Evolutionary conservation across 768 basidiomycete genomes (phyloP).

Genomic region (Pisolithus tinctorius): DNA sequence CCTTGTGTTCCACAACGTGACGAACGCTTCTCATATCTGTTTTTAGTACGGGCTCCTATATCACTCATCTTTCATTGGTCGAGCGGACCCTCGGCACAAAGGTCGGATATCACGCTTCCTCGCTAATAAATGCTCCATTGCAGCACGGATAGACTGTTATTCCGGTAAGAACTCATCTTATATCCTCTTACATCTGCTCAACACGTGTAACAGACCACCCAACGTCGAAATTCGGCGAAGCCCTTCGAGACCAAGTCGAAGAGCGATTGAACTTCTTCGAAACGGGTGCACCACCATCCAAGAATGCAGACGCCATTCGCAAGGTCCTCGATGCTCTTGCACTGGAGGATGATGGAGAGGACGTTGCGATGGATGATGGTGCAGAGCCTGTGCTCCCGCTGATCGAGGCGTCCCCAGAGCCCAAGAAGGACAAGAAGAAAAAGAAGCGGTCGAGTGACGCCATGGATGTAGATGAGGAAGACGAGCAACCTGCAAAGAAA

Average conservation of each 20-base stretch:
- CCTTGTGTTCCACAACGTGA: background rate
- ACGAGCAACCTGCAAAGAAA: conserved; percentile 55
- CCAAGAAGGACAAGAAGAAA: conserved; percentile 66
- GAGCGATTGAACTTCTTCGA: conserved; percentile 94
- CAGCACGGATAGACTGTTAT: conserved; percentile 94
- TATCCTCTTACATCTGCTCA: background rate
- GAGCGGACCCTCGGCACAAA: conserved; percentile 91
- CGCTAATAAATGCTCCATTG: conserved; percentile 98
- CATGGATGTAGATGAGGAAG: conserved; percentile 54
- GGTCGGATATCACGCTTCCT: conserved; percentile 98
- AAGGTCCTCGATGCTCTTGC: conserved; percentile 79
- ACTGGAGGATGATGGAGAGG: conserved; percentile 52
- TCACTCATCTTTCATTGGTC: conserved; percentile 94
- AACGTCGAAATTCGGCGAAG: conserved; percentile 91
- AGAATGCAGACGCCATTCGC: conserved; percentile 88
- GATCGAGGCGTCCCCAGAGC: conserved; percentile 48
- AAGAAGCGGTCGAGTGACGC: conserved; percentile 63
- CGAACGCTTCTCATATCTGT: background rate
- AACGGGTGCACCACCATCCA: conserved; percentile 79
- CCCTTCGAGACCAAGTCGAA: conserved; percentile 88
- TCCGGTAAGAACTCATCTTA: conserved; percentile 43
- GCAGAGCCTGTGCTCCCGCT: conserved; percentile 48
- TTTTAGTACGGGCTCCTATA: conserved; percentile 92
- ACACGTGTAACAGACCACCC: conserved; percentile 54
- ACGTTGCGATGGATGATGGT: conserved; percentile 39